phyloP scores from a whole-genome alignment of 2,329 filamentous ascomycete genomes.

The Amphichorda felina region DNA sequence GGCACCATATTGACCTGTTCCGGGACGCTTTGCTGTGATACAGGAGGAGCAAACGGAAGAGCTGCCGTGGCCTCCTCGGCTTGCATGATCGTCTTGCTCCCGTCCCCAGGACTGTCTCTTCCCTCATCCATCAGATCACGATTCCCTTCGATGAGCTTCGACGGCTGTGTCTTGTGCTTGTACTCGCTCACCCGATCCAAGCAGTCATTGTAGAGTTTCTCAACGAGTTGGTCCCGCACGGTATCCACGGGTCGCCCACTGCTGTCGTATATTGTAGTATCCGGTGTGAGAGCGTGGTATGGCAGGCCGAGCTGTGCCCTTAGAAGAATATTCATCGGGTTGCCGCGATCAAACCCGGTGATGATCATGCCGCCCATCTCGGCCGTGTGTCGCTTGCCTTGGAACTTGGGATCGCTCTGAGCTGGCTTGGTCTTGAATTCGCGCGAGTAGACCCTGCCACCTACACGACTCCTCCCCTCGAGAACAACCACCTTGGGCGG shows the following conservation, averaged over 20 bases:
- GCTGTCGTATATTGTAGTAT: conserved; percentile 81
- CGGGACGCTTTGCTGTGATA: conserved; percentile 41
- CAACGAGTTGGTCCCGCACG: conserved; percentile 67
- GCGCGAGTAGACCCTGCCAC: conserved; percentile 86
- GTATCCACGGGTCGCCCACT: conserved; percentile 69
- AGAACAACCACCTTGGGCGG: conserved; percentile 68
- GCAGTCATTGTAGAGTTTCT: conserved; percentile 90
- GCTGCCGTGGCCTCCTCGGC: conserved; percentile 59
- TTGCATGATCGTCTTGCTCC: conserved; percentile 56
- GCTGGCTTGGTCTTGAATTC: conserved; percentile 46
- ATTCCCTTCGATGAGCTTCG: conserved; percentile 70
- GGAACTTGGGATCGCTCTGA: conserved; percentile 36
- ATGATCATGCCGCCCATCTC: conserved; percentile 99
- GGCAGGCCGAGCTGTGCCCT: conserved; percentile 79
- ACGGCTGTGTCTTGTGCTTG: conserved; percentile 63
- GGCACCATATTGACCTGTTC: conserved; percentile 46
- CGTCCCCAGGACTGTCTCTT: conserved; percentile 62
- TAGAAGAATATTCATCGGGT: conserved; percentile 83
- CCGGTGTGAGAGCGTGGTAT: conserved; percentile 70
- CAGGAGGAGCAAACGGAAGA: conserved; percentile 39
- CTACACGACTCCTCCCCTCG: conserved; percentile 78
- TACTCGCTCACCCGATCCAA: conserved; percentile 85
- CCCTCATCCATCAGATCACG: conserved; percentile 71
- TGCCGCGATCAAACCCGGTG: conserved; percentile 90
- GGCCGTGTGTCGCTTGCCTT: conserved; percentile 60